phyloP scores from a whole-genome alignment of 2,329 filamentous ascomycete genomes.

The Xylaria sp. region DNA sequence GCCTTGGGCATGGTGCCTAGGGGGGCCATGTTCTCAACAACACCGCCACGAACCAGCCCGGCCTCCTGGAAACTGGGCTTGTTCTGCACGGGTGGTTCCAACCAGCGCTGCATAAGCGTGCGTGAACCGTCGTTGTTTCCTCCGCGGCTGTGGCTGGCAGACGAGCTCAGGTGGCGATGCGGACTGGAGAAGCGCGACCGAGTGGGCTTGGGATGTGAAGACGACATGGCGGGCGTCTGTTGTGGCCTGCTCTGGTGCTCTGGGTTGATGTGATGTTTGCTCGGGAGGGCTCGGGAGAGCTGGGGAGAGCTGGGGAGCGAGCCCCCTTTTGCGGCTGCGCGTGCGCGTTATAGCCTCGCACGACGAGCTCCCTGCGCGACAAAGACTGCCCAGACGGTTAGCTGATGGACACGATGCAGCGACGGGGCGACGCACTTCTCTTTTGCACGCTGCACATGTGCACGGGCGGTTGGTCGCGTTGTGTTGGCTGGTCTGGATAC shows the following conservation, averaged over 20 bases:
- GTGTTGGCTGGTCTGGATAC: constrained; percentile 35
- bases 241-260: constrained; percentile 13
- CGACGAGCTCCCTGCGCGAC: constrained; percentile 37
- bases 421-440: constrained; percentile 31
- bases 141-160: constrained; percentile 40
- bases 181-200: constrained; percentile 69
- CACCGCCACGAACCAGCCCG: constrained; percentile 77
- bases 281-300: constrained; percentile 25
- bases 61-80: constrained; percentile 81
- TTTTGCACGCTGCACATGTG: constrained; percentile 32
- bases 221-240: constrained; percentile 38
- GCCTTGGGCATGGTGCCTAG: constrained; percentile 77
- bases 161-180: constrained; percentile 53
- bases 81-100: constrained; percentile 67
- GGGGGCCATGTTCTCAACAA: constrained; percentile 85
- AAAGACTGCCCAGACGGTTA: constrained; percentile 37
- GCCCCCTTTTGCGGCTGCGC: constrained; percentile 44
- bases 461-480: constrained; percentile 30
- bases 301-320: constrained; percentile 40
- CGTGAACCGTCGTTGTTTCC: constrained; percentile 53
- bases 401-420: constrained; percentile 25
- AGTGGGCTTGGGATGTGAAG: constrained; percentile 44
- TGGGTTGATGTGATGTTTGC: background rate
- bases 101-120: constrained; percentile 65
- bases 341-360: constrained; percentile 41